phyloP scores from a whole-genome alignment of 2,329 filamentous ascomycete genomes.

The Didymella pomorum region DNA sequence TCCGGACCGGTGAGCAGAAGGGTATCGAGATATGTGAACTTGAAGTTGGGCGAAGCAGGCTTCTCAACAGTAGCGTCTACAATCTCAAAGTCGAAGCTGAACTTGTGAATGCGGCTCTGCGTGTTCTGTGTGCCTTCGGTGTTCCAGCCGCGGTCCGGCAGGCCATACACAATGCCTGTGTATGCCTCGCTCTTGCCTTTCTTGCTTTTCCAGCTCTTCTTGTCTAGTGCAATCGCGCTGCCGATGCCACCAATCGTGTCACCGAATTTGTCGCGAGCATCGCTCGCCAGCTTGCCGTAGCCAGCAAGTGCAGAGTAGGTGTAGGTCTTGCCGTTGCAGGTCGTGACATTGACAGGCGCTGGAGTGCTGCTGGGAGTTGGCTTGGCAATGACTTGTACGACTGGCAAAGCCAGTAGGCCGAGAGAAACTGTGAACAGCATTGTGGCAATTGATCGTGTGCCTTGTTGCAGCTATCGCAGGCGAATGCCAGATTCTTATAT shows the following conservation, averaged over 20 bases:
- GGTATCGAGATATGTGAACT: slow-evolving; percentile 69
- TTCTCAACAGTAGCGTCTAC: slow-evolving; percentile 60
- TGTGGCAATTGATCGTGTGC: slow-evolving; percentile 17
- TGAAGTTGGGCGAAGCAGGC: slow-evolving; percentile 67
- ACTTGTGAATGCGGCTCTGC: slow-evolving; percentile 73
- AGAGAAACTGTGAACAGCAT: slow-evolving; percentile 34
- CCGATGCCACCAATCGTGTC: slow-evolving; percentile 75
- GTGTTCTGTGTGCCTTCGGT: slow-evolving; percentile 73
- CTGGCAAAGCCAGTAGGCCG: slow-evolving; percentile 29
- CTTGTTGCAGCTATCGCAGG: neutral
- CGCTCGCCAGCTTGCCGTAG: slow-evolving; percentile 67
- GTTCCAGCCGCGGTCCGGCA: slow-evolving; percentile 78
- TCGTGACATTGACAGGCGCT: slow-evolving; percentile 47
- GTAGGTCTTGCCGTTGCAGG: slow-evolving; percentile 68
- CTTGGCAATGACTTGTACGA: slow-evolving; percentile 28
- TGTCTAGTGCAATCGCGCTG: slow-evolving; percentile 70
- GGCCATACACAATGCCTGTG: slow-evolving; percentile 66
- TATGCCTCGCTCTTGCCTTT: slow-evolving; percentile 58
- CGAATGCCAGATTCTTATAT: slow-evolving; percentile 20
- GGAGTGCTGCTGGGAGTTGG: slow-evolving; percentile 19
- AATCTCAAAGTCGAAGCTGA: slow-evolving; percentile 66
- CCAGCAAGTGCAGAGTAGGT: slow-evolving; percentile 73
- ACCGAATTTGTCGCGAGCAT: slow-evolving; percentile 70
- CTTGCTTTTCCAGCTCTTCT: slow-evolving; percentile 65
- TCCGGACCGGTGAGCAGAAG: slow-evolving; percentile 70